Base-by-base conservation (phyloP, 176 grass and related monocot species). In the Canna indica region DNA sequence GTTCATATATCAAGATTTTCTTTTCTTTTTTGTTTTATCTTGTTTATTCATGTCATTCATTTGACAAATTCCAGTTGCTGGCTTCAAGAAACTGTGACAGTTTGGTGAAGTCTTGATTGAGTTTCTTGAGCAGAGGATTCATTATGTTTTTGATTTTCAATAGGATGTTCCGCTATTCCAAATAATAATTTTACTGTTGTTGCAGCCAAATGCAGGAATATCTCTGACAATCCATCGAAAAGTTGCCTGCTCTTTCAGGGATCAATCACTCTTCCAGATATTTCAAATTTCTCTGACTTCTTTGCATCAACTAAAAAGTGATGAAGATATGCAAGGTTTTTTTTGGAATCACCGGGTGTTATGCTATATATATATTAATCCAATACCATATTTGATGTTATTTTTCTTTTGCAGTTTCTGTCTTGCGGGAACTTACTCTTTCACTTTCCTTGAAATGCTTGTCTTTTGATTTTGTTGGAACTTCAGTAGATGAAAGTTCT, bases 201-300 rank as follows among this genome's bases (percentile, higher is more conserved):
- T 67, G 18, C 64, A 99, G 95, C 66, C 82, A 58, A 93, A 84
- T 30, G 73, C 47, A 10, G 87, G 80, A 25, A 85, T 99, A 75
- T 78, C 90, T 73, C 29, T 84, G 65, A 83, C 90, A 67, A 69
- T 80, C 47, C 82, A 99, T 79, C 76, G 95, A 61, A 99, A 93
- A 77, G 86, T 90, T 62, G 82, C 82, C 12, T 81, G 73, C 76
- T 84, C 82, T 71, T 99, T 99, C 79, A 93, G 82, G 79, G 95
- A 99, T 45, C 95, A 99, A 73, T 93, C 86, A 66, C 82, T 99
- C 71, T 82, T 93, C 63, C 95, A 99, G 79, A 88, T 90, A 60
- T 99, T 99, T 85, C 95, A 99, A 79, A 90, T 99, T 86, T 99
- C 95, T 48, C 36, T 99, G 59, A 93, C 95, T 57, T 99, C 95